Evolutionary conservation across 2,329 filamentous ascomycete genomes (phyloP).

Genomic region (Microsporum canis): DNA sequence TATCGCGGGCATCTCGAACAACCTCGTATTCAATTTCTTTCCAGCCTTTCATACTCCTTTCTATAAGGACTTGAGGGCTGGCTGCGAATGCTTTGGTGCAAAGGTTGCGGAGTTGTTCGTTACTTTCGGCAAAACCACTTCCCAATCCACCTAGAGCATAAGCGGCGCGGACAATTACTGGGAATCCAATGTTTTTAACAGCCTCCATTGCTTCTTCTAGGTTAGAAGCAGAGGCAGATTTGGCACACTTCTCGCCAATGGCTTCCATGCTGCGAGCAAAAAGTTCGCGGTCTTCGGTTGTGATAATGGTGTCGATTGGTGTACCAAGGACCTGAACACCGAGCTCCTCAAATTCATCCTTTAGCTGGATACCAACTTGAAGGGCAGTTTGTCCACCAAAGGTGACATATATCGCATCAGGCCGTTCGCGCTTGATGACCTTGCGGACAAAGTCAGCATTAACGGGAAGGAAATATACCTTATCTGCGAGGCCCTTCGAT

Average conservation of each 20-base stretch:
- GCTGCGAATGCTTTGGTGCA: slow-evolving; percentile 92
- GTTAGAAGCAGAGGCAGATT: slow-evolving; percentile 84
- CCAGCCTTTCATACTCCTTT: slow-evolving; percentile 99
- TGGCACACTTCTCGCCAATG: slow-evolving; percentile 94
- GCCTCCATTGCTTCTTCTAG: slow-evolving; percentile 79
- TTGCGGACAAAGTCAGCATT: slow-evolving; percentile 96
- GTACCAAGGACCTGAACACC: slow-evolving; percentile 93
- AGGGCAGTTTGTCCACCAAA: slow-evolving; percentile 96
- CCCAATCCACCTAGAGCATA: slow-evolving; percentile 92
- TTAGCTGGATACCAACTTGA: slow-evolving; percentile 92
- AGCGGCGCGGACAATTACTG: slow-evolving; percentile 91
- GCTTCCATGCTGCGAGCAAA: slow-evolving; percentile 98
- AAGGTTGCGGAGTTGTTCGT: slow-evolving; percentile 68
- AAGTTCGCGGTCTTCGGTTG: slow-evolving; percentile 92
- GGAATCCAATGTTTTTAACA: slow-evolving; percentile 86
- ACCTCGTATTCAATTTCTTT: slow-evolving; percentile 99
- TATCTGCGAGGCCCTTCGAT: slow-evolving; percentile 92
- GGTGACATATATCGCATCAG: slow-evolving; percentile 93
- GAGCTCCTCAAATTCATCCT: slow-evolving; percentile 87
- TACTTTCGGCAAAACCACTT: slow-evolving; percentile 87
- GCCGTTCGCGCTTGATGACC: slow-evolving; percentile 87
- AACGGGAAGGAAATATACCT: slow-evolving; percentile 97
- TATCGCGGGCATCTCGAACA: slow-evolving; percentile 86
- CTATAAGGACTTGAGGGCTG: slow-evolving; percentile 90
- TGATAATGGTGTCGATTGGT: slow-evolving; percentile 95